Conservation (phyloP, 805 yeast genomes). For the Cyberlindnera americana region DNA sequence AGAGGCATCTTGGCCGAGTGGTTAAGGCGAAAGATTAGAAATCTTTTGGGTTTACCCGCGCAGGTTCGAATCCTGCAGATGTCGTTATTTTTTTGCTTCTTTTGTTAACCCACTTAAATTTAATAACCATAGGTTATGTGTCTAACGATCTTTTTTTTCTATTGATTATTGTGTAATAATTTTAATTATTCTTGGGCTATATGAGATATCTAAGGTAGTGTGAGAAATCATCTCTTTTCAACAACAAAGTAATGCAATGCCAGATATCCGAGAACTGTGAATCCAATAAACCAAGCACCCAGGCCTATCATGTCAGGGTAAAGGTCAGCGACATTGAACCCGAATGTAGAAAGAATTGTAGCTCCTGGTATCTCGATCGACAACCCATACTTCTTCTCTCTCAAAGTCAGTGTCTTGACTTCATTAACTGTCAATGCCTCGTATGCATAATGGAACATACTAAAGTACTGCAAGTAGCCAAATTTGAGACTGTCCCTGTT, state of each 20-base stretch:
- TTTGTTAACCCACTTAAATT: too few relatives aligned
- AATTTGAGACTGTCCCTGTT: constrained; percentile 68
- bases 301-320: constrained; percentile 62
- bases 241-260: constrained; percentile 70
- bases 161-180: background rate
- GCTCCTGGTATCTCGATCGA: constrained; percentile 98
- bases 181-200: background rate
- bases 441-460: constrained; percentile 93
- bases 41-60: constrained; percentile 60
- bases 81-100: constrained; percentile 40
- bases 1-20: constrained; percentile 60
- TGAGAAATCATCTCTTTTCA: constrained; percentile 60
- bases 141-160: too few relatives aligned
- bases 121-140: too few relatives aligned
- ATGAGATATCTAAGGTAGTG: too few relatives aligned
- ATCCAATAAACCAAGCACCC: constrained; percentile 51
- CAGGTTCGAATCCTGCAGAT: constrained; percentile 73
- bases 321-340: constrained; percentile 80
- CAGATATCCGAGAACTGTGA: constrained; percentile 66
- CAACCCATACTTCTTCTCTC: constrained; percentile 87
- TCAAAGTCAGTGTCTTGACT: constrained; percentile 77
- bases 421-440: constrained; percentile 92
- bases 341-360: constrained; percentile 91
- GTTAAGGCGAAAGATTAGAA: constrained; percentile 64
- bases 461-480: constrained; percentile 74